phyloP scores from a whole-genome alignment of 306 rosid genomes.

The Medicago lupulina region DNA sequence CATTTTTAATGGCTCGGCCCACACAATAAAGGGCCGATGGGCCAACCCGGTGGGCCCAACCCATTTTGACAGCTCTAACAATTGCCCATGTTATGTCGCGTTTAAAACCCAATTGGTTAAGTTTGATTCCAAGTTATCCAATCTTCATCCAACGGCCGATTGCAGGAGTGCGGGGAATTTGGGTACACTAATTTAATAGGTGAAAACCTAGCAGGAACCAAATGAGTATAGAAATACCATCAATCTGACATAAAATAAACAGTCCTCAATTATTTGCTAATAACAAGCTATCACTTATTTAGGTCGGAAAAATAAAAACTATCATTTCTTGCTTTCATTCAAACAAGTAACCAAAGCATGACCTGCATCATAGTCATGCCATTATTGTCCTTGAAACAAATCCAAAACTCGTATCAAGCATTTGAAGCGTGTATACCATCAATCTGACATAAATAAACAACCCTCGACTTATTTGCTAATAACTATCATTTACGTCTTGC shows the following conservation, averaged over 20 bases:
- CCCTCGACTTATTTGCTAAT: background rate
- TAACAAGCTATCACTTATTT: background rate
- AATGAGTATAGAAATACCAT: background rate
- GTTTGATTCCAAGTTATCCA: background rate
- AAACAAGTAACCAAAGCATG: slow-evolving; percentile 9
- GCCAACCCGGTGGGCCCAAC: no score
- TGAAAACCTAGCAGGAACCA: slow-evolving; percentile 1
- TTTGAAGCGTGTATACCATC: background rate
- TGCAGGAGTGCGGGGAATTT: background rate
- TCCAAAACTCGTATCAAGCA: slow-evolving; percentile 45
- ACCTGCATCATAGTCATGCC: background rate
- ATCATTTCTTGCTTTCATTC: slow-evolving; percentile 4
- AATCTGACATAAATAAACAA: slow-evolving; percentile 6
- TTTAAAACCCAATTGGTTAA: background rate
- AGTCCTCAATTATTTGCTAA: background rate
- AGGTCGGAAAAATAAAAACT: no score
- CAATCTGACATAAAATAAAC: slow-evolving; percentile 1
- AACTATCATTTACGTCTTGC: background rate
- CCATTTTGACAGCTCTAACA: no score
- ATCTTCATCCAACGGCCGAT: background rate
- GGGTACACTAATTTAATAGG: background rate
- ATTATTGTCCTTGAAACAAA: slow-evolving; percentile 9
- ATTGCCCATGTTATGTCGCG: background rate
- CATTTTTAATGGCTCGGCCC: no score
- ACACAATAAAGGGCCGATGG: no score